Evolutionary conservation across 352 stramenopile species (phyloP).

Genomic region (Thalassiosira mediterranea): DNA sequence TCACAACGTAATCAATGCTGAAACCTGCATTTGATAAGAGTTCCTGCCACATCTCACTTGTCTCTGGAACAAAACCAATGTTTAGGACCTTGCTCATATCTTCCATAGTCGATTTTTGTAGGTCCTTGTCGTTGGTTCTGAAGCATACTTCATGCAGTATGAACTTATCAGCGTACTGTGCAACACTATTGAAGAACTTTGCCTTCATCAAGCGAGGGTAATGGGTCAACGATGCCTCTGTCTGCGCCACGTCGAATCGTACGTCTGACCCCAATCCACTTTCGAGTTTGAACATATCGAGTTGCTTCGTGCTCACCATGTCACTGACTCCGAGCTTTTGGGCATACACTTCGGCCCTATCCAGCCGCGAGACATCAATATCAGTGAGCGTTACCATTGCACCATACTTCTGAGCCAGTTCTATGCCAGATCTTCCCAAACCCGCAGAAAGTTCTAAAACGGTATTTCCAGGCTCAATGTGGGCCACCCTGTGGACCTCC

Average conservation of each 20-base stretch:
- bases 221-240: constrained; percentile 6
- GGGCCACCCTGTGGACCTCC: background rate
- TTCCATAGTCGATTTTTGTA: background rate
- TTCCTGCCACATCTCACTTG: background rate
- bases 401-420: constrained; percentile 1
- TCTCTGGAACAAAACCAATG: constrained; percentile 10
- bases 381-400: constrained; percentile 1
- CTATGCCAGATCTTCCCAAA: constrained; percentile 1
- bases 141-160: constrained; percentile 14
- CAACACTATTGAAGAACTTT: background rate
- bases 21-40: background rate
- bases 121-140: background rate
- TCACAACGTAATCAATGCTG: constrained; percentile 1
- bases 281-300: constrained; percentile 1
- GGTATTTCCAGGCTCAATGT: background rate
- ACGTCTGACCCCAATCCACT: background rate
- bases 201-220: constrained; percentile 1
- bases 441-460: constrained; percentile 5
- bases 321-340: background rate
- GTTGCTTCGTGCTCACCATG: background rate
- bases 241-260: constrained; percentile 1
- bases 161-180: background rate
- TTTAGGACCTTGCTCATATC: constrained; percentile 2
- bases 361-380: constrained; percentile 1
- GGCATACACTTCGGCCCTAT: background rate